Evolutionary conservation across 2,329 filamentous ascomycete species (phyloP), one percentile per base, ranked within the genome.

Genomic region (Fusarium oxysporum): DNA sequence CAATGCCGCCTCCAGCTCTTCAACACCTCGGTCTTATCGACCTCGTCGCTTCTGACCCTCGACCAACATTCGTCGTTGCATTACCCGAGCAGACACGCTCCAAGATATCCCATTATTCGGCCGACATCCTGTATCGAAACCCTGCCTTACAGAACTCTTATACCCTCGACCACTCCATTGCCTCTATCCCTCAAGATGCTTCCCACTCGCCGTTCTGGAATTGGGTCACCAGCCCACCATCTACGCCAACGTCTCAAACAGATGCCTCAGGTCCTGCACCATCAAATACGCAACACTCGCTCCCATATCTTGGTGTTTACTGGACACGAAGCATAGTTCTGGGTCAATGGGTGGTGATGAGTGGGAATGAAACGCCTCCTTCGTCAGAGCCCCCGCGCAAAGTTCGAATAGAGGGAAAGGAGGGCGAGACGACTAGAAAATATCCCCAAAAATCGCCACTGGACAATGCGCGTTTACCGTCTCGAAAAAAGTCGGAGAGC

Each of bases 31-130:
- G 80, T 75, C 79, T 84, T 57, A 73, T 82, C 65, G 82, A 84
- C 72, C 79, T 85, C 17, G 79, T 85, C 70, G 78, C 82, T 66
- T 80, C 78, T 68, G 84, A 85, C 65, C 82, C 82, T 35, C 80
- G 84, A 60, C 82, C 84, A 58, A 82, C 82, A 47, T 85, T 85
- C 48, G 78, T 85, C 62, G 80, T 82, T 51, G 77, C 76, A 35
- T 57, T 73, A 13, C 53, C 68, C 30, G 60, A 74, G 12, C 56
- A 65, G 44, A 25, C 45, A 11, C 17, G 72, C 28, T 45, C 59
- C 25, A 64, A 70, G 38, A 40, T 40, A 25, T 38, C 37, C 32
- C 13, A 43, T 13, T 66, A 65, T 14, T 56, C 67, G 40, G 44
- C 72, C 56, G 60, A 71, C 35, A 77, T 81, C 48, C 75, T 80